Conservation (phyloP, 2,329 filamentous ascomycete genomes). For the Colletotrichum nymphaeae region DNA sequence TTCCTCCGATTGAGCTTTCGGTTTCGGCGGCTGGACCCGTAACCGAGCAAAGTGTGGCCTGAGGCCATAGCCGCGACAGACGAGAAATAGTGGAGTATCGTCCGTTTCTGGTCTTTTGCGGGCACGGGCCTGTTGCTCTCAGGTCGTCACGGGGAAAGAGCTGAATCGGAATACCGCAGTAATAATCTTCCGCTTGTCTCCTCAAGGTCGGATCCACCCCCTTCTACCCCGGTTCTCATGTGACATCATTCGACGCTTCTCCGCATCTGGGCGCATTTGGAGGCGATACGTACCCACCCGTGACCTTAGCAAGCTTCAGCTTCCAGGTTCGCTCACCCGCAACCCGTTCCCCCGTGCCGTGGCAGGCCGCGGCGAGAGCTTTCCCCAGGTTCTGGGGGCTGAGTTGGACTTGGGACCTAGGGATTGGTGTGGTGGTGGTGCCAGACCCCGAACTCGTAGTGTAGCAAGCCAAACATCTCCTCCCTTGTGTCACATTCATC, state of each 20-base stretch:
- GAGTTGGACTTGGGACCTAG: not conserved
- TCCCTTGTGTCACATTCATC: conserved; percentile 31
- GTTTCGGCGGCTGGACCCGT: conserved; percentile 47
- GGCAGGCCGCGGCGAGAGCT: conserved; percentile 25
- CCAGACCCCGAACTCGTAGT: conserved; percentile 20
- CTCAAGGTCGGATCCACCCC: not conserved
- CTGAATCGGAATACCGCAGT: not conserved
- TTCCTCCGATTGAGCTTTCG: conserved; percentile 43
- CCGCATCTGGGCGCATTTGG: conserved; percentile 34
- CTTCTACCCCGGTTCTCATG: conserved; percentile 10
- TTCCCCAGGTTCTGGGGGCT: conserved; percentile 33
- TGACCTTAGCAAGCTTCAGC: conserved; percentile 15
- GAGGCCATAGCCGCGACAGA: conserved; percentile 31
- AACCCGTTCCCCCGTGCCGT: not conserved
- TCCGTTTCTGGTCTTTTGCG: not conserved
- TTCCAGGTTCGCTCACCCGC: conserved; percentile 13
- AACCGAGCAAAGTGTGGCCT: conserved; percentile 46
- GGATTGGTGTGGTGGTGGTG: conserved; percentile 28
- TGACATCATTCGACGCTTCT: conserved; percentile 36
- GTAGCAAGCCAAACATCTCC: conserved; percentile 19
- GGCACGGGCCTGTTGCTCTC: not conserved
- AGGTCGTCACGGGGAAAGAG: not conserved
- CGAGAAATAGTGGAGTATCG: not conserved
- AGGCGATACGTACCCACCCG: conserved; percentile 27
- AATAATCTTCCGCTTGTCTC: conserved; percentile 13